These are phyloP conservation scores for Dactylorhiza incarnata DNA, from an alignment of 106 monocot genomes.

Conservation along the genomic window DNA sequence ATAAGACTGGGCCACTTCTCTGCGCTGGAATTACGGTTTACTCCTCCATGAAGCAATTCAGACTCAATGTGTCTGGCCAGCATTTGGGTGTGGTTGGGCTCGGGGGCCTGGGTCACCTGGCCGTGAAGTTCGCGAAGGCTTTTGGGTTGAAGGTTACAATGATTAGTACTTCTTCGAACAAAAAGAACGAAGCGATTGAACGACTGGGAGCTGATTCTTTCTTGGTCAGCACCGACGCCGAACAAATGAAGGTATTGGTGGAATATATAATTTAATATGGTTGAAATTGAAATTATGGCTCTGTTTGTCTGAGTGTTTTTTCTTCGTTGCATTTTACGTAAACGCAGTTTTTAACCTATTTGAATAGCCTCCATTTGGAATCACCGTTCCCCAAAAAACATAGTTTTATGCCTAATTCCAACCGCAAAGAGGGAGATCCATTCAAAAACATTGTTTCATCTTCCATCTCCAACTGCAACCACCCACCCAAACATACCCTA, in stretches of 20 bases:
- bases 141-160: conserved; percentile 19
- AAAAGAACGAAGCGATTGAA: conserved; percentile 19
- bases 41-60: conserved; percentile 11
- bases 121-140: conserved; percentile 30
- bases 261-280: background rate
- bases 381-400: too few relatives aligned
- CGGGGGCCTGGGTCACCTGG: conserved; percentile 24
- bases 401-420: too few relatives aligned
- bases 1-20: conserved; percentile 11
- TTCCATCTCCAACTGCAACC: too few relatives aligned
- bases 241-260: conserved; percentile 15
- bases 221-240: conserved; percentile 16
- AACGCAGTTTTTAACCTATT: background rate
- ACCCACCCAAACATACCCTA: too few relatives aligned
- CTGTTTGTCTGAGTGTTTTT: too few relatives aligned
- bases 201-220: conserved; percentile 20
- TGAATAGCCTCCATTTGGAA: too few relatives aligned
- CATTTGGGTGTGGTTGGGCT: conserved; percentile 28
- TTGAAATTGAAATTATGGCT: background rate
- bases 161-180: conserved; percentile 17
- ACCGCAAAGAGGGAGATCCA: too few relatives aligned
- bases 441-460: too few relatives aligned
- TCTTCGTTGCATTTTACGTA: background rate
- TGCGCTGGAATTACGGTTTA: conserved; percentile 24
- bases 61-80: conserved; percentile 13